phyloP scores from a whole-genome alignment of 148 eudicot genomes.

The Polygonum maritimum region DNA sequence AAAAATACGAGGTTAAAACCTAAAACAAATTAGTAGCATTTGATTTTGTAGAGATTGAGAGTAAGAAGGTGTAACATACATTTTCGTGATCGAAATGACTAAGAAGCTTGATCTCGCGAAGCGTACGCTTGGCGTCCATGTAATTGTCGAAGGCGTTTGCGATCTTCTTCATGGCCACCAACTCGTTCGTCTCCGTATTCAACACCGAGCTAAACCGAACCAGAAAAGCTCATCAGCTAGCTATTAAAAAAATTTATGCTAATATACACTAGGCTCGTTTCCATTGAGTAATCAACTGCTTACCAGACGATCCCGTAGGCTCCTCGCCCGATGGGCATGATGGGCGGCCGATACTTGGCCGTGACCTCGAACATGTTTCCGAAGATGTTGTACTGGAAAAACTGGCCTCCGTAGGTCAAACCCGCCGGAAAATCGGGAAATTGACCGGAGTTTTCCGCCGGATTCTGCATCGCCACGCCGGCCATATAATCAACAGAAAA shows the following conservation, averaged over 20 bases:
- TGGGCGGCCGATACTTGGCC: slow-evolving; percentile 75
- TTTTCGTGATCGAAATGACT: slow-evolving; percentile 89
- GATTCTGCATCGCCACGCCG: slow-evolving; percentile 11
- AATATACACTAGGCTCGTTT: no score
- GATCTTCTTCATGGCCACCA: slow-evolving; percentile 93
- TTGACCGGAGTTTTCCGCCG: slow-evolving; percentile 20
- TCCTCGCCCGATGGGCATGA: slow-evolving; percentile 90
- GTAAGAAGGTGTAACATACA: slow-evolving; percentile 21
- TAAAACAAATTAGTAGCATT: neutral
- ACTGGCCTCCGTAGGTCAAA: slow-evolving; percentile 59
- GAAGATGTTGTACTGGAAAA: slow-evolving; percentile 57
- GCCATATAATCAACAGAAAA: neutral
- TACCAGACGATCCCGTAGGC: slow-evolving; percentile 98
- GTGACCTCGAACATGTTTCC: slow-evolving; percentile 70
- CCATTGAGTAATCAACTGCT: neutral
- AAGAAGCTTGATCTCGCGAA: slow-evolving; percentile 91
- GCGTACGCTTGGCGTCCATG: slow-evolving; percentile 91
- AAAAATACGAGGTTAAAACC: neutral
- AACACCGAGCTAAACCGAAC: slow-evolving; percentile 46
- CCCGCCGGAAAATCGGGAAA: slow-evolving; percentile 50
- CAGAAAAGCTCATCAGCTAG: neutral
- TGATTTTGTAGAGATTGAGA: neutral
- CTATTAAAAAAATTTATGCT: neutral
- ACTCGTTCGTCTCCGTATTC: slow-evolving; percentile 74
- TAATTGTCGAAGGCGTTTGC: slow-evolving; percentile 89